Percentiles rank a stretch among this genome's conserved stretches.
Conservation (phyloP, 257 asterid species). For the Plantago elongata region DNA sequence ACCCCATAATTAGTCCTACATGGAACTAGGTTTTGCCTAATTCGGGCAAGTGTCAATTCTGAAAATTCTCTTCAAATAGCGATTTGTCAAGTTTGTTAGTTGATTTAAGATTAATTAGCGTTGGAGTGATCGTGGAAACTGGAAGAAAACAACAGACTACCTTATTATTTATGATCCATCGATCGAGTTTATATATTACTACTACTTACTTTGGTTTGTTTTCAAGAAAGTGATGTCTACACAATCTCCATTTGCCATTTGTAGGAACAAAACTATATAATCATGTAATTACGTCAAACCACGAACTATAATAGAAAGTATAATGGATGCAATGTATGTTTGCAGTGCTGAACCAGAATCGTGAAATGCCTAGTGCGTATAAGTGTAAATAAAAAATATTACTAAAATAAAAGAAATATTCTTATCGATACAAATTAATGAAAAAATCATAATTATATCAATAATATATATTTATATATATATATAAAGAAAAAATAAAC, state of each 20-base stretch:
- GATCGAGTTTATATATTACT: neutral
- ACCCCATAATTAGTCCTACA: constrained; percentile 7
- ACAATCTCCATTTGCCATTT: constrained; percentile 18
- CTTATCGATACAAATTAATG: too few species aligned
- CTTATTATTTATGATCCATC: constrained; percentile 16
- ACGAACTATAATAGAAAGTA: neutral
- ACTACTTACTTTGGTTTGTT: constrained; percentile 7
- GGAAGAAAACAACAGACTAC: constrained; percentile 44
- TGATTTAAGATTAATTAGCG: constrained; percentile 39
- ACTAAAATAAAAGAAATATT: too few species aligned
- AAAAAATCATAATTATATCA: too few species aligned
- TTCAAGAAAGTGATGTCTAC: constrained; percentile 27
- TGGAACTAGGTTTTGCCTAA: constrained; percentile 6
- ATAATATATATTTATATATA: too few species aligned
- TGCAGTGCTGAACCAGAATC: too few species aligned
- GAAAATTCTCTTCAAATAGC: constrained; percentile 6
- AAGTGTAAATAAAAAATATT: too few species aligned
- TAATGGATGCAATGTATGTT: neutral
- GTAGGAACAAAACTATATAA: constrained; percentile 1
- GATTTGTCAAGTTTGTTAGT: constrained; percentile 21
- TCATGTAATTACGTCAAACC: neutral
- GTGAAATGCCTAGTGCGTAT: too few species aligned
- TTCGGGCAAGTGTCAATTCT: constrained; percentile 14
- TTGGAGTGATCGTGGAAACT: constrained; percentile 38
- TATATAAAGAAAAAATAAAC: too few species aligned